Conservation (phyloP, 2,329 filamentous ascomycete species). For the Stylonectria norvegica region DNA sequence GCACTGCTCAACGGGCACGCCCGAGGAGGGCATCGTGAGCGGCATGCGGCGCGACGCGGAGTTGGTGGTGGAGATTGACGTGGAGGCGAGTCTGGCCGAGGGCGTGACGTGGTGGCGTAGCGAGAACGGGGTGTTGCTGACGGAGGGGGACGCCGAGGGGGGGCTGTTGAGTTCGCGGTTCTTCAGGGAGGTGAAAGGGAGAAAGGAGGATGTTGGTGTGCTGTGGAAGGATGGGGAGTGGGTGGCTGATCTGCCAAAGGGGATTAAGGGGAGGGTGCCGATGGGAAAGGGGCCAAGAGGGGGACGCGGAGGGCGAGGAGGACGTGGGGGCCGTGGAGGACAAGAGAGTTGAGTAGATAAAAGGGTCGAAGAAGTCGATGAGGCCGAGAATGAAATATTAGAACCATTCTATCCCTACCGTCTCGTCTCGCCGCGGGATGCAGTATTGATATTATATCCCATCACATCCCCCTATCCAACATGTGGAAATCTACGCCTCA, state of each 20-base stretch:
- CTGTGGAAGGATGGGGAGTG: conserved; percentile 70
- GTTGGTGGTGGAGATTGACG: conserved; percentile 73
- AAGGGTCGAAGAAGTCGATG: too few relatives aligned
- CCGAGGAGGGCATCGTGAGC: conserved; percentile 61
- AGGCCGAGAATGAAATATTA: too few relatives aligned
- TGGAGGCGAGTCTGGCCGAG: conserved; percentile 61
- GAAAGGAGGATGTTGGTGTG: conserved; percentile 56
- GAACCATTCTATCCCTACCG: too few relatives aligned
- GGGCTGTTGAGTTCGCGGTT: conserved; percentile 64
- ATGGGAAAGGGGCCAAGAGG: conserved; percentile 46
- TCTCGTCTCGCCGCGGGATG: too few relatives aligned
- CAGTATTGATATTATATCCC: too few relatives aligned
- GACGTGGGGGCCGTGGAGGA: conserved; percentile 28
- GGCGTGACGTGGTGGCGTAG: conserved; percentile 72
- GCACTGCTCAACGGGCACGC: conserved; percentile 78
- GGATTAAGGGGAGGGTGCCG: conserved; percentile 48
- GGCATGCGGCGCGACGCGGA: conserved; percentile 79
- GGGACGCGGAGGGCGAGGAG: conserved; percentile 39
- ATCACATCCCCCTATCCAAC: too few relatives aligned
- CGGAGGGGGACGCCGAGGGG: conserved; percentile 56
- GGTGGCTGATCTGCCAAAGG: conserved; percentile 62
- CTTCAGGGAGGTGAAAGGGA: conserved; percentile 68
- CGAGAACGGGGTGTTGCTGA: conserved; percentile 73
- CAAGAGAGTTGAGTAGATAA: too few relatives aligned
- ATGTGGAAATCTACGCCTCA: too few relatives aligned